A percentile compares a stretch with the other conserved stretches of the same genome.
These are phyloP conservation scores for Aspergillus taichungensis DNA, from an alignment of 495 filamentous ascomycete species.

Conservation along the genomic window DNA sequence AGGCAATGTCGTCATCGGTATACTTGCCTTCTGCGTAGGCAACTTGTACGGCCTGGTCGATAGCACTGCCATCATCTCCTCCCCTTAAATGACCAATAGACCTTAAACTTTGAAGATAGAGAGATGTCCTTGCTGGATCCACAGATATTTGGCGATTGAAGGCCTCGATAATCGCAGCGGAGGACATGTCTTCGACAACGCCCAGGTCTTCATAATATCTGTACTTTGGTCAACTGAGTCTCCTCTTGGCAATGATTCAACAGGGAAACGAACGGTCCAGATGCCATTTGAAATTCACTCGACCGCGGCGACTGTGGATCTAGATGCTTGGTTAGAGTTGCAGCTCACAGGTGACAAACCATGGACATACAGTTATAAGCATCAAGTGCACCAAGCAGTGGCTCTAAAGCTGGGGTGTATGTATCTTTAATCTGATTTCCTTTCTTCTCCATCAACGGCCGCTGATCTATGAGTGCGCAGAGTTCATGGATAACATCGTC, in stretches of 20 bases:
- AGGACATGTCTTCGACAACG: constrained; percentile 34
- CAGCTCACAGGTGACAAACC: neutral
- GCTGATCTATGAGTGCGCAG: constrained; percentile 32
- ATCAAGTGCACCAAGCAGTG: constrained; percentile 39
- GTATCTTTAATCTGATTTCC: constrained; percentile 22
- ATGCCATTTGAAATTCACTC: constrained; percentile 28
- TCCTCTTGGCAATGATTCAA: neutral
- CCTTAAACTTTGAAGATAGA: constrained; percentile 31
- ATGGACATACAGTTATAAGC: constrained; percentile 34
- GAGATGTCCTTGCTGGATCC: constrained; percentile 20
- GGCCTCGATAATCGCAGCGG: constrained; percentile 26
- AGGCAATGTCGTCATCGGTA: constrained; percentile 42
- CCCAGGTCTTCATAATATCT: constrained; percentile 40
- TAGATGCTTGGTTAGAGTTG: constrained; percentile 9
- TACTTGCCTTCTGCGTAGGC: constrained; percentile 36
- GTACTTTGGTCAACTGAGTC: constrained; percentile 7
- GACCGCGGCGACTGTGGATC: constrained; percentile 22
- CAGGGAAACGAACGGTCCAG: constrained; percentile 24
- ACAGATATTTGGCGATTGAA: constrained; percentile 30
- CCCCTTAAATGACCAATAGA: constrained; percentile 24
- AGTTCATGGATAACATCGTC: constrained; percentile 50
- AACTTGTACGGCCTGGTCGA: constrained; percentile 27
- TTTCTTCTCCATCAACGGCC: constrained; percentile 37
- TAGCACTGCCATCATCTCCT: constrained; percentile 25
- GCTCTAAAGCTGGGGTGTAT: constrained; percentile 22